These are phyloP conservation scores for Melampsora abietis-canadensis DNA, from an alignment of 1,284 basidiomycete genomes.

Conservation along the genomic window DNA sequence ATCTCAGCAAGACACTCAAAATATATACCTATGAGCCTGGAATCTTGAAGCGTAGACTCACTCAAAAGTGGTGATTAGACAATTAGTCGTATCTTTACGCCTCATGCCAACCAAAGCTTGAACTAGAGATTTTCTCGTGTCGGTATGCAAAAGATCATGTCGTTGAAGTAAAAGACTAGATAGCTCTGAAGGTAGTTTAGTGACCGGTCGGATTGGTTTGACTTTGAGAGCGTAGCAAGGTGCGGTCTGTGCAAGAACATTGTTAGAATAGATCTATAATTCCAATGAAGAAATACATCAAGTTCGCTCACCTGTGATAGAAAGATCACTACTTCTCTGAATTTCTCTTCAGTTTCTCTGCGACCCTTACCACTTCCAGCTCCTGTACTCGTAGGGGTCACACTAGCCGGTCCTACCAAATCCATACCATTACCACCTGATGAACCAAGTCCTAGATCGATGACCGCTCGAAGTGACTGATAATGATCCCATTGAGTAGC, in stretches of 20 bases:
- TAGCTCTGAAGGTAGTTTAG: constrained; percentile 73
- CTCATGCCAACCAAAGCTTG: constrained; percentile 87
- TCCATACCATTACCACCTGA: constrained; percentile 27
- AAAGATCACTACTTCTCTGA: constrained; percentile 80
- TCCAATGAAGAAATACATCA: background rate
- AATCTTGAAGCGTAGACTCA: constrained; percentile 56
- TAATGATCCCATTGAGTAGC: constrained; percentile 98
- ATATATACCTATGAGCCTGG: background rate
- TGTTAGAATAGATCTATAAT: background rate
- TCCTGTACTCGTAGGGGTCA: constrained; percentile 36
- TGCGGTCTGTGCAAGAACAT: constrained; percentile 62
- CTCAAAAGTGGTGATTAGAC: constrained; percentile 81
- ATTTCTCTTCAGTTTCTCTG: constrained; percentile 71
- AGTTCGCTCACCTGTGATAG: constrained; percentile 65
- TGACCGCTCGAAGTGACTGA: constrained; percentile 78
- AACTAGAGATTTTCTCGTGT: constrained; percentile 75
- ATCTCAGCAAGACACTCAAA: constrained; percentile 2
- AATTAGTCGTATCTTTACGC: constrained; percentile 67
- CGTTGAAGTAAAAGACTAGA: constrained; percentile 69
- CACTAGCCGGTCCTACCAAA: constrained; percentile 30
- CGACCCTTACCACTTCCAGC: constrained; percentile 48
- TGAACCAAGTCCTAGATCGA: constrained; percentile 58
- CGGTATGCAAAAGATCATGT: constrained; percentile 68
- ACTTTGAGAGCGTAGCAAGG: constrained; percentile 83
- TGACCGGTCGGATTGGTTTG: constrained; percentile 53